A percentile compares a stretch with the other conserved stretches of the same genome.
phyloP scores from a whole-genome alignment of 345 rosid genomes.

The Pugionium dolabratum region DNA sequence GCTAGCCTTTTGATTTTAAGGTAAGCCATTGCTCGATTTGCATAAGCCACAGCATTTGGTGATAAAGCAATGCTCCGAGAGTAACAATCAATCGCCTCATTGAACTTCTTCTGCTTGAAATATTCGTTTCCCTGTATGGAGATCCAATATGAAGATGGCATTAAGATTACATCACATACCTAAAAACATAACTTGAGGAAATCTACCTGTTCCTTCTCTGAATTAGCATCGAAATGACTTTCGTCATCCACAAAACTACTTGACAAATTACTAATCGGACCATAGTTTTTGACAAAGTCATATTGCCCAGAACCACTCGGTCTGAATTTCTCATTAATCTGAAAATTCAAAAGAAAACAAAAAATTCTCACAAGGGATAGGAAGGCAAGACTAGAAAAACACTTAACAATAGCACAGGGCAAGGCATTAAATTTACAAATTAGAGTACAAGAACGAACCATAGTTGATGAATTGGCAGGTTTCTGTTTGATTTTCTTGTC shows the following conservation, averaged over 20 bases:
- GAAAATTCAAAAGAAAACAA: slow-evolving; percentile 19
- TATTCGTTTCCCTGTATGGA: slow-evolving; percentile 69
- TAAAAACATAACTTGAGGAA: slow-evolving; percentile 29
- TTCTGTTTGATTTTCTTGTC: slow-evolving; percentile 64
- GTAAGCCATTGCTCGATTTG: slow-evolving; percentile 93
- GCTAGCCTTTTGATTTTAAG: slow-evolving; percentile 74
- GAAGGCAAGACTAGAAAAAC: not conserved
- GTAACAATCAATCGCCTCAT: slow-evolving; percentile 85
- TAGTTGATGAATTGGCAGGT: slow-evolving; percentile 40
- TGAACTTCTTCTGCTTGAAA: slow-evolving; percentile 82
- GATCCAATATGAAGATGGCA: not conserved
- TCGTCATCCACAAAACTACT: slow-evolving; percentile 51
- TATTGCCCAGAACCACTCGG: slow-evolving; percentile 34
- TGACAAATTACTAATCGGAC: slow-evolving; percentile 44
- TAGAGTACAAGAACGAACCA: slow-evolving; percentile 40
- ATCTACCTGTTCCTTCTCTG: slow-evolving; percentile 83
- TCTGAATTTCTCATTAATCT: slow-evolving; percentile 38
- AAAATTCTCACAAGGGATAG: not conserved
- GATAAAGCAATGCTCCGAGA: slow-evolving; percentile 88
- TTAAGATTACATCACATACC: not conserved
- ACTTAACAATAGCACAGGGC: not conserved
- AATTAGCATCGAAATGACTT: slow-evolving; percentile 55
- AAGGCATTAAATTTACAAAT: not conserved
- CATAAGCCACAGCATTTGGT: slow-evolving; percentile 84
- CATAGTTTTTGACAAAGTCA: slow-evolving; percentile 46